Evolutionary conservation across 2,329 filamentous ascomycete genomes (phyloP).

Genomic region (Fusarium veterinarium): DNA sequence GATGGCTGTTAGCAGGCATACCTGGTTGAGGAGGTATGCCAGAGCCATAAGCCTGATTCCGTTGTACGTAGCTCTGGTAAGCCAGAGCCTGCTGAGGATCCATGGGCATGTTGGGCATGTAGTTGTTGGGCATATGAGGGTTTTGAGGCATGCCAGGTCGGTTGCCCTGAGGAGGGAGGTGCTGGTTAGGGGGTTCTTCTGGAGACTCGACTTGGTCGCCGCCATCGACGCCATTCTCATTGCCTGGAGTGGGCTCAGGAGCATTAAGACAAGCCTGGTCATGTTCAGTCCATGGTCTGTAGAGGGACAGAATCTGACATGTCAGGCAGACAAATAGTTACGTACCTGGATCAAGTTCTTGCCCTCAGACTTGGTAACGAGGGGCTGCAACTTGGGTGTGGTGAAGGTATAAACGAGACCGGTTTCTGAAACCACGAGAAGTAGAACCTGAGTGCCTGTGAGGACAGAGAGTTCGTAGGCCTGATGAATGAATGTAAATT

Average conservation of each 20-base stretch:
- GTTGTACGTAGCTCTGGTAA: slow-evolving; percentile 86
- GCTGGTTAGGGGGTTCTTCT: slow-evolving; percentile 83
- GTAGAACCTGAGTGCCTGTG: slow-evolving; percentile 95
- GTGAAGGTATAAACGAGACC: slow-evolving; percentile 98
- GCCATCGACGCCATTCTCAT: slow-evolving; percentile 84
- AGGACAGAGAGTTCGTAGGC: slow-evolving; percentile 98
- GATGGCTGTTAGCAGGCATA: slow-evolving; percentile 85
- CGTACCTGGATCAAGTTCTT: slow-evolving; percentile 99
- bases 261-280: slow-evolving; percentile 94
- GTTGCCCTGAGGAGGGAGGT: slow-evolving; percentile 72
- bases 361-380: slow-evolving; percentile 98
- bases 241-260: slow-evolving; percentile 85
- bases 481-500: slow-evolving; percentile 58
- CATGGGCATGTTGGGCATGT: slow-evolving; percentile 72
- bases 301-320: neutral
- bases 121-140: slow-evolving; percentile 72
- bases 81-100: slow-evolving; percentile 83
- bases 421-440: slow-evolving; percentile 96
- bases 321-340: neutral
- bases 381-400: slow-evolving; percentile 95
- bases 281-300: slow-evolving; percentile 13
- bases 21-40: slow-evolving; percentile 81
- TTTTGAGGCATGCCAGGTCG: slow-evolving; percentile 74
- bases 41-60: slow-evolving; percentile 75
- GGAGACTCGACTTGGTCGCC: slow-evolving; percentile 85